A percentile compares a stretch with the other conserved stretches of the same genome.
These are phyloP conservation scores for Pleurotus salmoneostramineus DNA, from an alignment of 768 basidiomycete genomes.

Conservation along the genomic window DNA sequence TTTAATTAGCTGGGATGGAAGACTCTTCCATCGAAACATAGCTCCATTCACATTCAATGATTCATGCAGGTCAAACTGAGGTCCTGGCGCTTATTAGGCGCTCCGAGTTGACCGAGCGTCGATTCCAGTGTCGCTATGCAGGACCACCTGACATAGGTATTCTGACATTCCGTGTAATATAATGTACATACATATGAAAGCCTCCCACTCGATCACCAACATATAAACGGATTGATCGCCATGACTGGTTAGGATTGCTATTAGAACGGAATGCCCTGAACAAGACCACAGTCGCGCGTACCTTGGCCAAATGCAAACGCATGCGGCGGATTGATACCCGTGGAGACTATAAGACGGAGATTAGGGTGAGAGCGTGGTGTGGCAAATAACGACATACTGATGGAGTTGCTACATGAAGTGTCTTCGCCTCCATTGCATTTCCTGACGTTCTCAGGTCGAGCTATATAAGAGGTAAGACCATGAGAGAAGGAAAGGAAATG, in stretches of 20 bases:
- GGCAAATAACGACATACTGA: constrained; percentile 27
- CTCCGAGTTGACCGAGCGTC: too few species aligned
- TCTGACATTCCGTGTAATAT: too few species aligned
- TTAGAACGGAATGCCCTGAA: too few species aligned
- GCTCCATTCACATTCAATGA: too few species aligned
- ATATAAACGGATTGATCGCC: background rate
- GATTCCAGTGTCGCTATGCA: too few species aligned
- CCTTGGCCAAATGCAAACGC: constrained; percentile 42
- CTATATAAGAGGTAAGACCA: constrained; percentile 7
- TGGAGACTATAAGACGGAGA: constrained; percentile 29
- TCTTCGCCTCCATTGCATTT: constrained; percentile 43
- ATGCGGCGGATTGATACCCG: constrained; percentile 44
- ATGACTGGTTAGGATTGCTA: background rate
- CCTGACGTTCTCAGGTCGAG: constrained; percentile 32
- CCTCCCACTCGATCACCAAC: background rate
- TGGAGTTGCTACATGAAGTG: constrained; percentile 41
- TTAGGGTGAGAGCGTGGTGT: background rate
- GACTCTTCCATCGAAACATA: too few species aligned
- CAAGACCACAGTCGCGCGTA: constrained; percentile 14
- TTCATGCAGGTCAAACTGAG: too few species aligned
- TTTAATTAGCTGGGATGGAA: too few species aligned
- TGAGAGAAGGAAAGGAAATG: background rate
- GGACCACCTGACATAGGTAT: too few species aligned
- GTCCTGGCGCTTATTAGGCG: too few species aligned
- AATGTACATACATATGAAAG: too few species aligned